Evolutionary conservation across 345 rosid genomes (phyloP).

Genomic region (Noccaea caerulescens): DNA sequence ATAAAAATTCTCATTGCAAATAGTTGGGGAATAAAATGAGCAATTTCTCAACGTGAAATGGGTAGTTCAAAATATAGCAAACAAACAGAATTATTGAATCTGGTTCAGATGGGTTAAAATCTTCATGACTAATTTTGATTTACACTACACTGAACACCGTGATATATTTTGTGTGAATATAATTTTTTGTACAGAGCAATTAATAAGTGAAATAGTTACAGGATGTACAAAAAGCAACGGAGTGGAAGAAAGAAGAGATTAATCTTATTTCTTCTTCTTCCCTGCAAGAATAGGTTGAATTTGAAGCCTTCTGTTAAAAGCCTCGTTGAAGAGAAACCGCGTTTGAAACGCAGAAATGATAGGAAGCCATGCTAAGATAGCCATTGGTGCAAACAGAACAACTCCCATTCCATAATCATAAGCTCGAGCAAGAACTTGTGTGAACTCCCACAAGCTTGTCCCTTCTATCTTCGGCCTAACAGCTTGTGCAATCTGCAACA

Average conservation of each 20-base stretch:
- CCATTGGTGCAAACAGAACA: conserved; percentile 77
- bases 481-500: conserved; percentile 82
- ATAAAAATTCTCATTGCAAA: too few species aligned
- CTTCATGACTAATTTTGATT: not conserved
- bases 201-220: conserved; percentile 30
- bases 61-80: too few species aligned
- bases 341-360: conserved; percentile 85
- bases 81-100: not conserved
- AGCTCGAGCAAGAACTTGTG: conserved; percentile 73
- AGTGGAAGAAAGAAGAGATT: conserved; percentile 5
- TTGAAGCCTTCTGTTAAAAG: conserved; percentile 81
- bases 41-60: too few species aligned
- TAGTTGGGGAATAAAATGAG: too few species aligned
- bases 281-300: conserved; percentile 91
- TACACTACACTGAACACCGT: not conserved
- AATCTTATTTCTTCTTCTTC: conserved; percentile 60
- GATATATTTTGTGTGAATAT: conserved; percentile 10
- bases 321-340: conserved; percentile 88
- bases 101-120: conserved; percentile 18
- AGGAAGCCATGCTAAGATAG: conserved; percentile 92
- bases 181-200: conserved; percentile 30
- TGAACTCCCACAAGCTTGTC: conserved; percentile 76
- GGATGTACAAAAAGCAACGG: conserved; percentile 36
- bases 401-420: conserved; percentile 97
- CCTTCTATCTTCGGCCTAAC: conserved; percentile 76